These are phyloP conservation scores for Populus hybrid DNA, from an alignment of 441 rosid species.

Conservation along the genomic window DNA sequence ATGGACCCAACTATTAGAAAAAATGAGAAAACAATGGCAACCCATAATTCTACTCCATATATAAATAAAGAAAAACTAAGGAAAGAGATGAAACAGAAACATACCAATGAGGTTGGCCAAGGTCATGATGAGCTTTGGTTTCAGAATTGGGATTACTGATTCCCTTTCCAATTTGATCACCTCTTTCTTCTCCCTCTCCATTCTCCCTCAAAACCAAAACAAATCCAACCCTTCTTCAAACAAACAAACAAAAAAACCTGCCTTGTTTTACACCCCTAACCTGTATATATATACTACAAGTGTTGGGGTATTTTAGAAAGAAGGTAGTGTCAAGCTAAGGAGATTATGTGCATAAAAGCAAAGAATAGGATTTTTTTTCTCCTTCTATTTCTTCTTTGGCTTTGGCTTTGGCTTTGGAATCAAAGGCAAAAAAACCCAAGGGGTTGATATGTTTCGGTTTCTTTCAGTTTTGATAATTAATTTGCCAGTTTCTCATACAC, in stretches of 20 bases:
- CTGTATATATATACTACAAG: neutral
- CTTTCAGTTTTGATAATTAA: neutral
- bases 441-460: neutral
- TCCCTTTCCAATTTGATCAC: constrained; percentile 81
- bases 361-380: neutral
- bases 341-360: constrained; percentile 8
- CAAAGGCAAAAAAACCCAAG: neutral
- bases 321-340: constrained; percentile 7
- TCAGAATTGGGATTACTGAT: constrained; percentile 86
- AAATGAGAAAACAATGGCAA: neutral
- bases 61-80: neutral
- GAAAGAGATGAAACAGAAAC: neutral
- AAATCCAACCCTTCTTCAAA: neutral
- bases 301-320: neutral
- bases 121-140: constrained; percentile 71
- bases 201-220: constrained; percentile 6
- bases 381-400: neutral
- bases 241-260: neutral
- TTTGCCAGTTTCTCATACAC: no score
- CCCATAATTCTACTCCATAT: neutral
- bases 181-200: constrained; percentile 48
- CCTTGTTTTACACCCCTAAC: neutral
- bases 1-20: neutral
- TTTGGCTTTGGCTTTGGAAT: constrained; percentile 15
- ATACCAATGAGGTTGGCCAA: constrained; percentile 81